Conservation (phyloP, 179 eudicot genomes). For the Monotropa hypopitys region DNA sequence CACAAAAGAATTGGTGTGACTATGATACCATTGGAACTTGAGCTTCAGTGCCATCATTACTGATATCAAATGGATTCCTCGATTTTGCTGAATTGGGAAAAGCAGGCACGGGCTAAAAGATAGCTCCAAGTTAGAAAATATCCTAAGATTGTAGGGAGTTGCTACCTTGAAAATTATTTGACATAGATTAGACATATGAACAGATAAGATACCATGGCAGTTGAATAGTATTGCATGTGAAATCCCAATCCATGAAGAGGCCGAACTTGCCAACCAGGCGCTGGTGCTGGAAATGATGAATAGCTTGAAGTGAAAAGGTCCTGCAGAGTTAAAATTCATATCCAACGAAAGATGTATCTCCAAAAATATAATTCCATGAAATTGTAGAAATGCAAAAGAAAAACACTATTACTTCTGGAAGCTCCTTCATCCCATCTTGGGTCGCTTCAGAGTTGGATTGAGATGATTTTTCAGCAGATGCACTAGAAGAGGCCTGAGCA, state of each 20-base stretch:
- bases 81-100: conserved; percentile 28
- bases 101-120: conserved; percentile 28
- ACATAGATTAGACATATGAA: neutral
- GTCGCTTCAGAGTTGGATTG: conserved; percentile 30
- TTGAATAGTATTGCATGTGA: conserved; percentile 52
- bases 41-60: conserved; percentile 23
- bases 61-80: conserved; percentile 60
- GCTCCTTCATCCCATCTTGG: conserved; percentile 43
- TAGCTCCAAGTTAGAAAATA: conserved; percentile 5
- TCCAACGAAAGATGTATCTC: neutral
- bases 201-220: conserved; percentile 35
- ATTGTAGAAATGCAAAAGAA: conserved; percentile 1
- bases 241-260: conserved; percentile 44
- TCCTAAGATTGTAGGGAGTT: neutral
- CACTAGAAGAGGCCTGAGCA: conserved; percentile 14
- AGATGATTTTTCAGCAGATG: conserved; percentile 16
- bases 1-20: neutral
- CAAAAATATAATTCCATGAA: neutral
- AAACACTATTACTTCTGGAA: conserved; percentile 46
- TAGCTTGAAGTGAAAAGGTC: conserved; percentile 60
- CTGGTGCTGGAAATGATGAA: conserved; percentile 31
- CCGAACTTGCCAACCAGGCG: conserved; percentile 66
- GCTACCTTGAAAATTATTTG: neutral
- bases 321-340: conserved; percentile 29
- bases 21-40: conserved; percentile 30